Conservation (phyloP, 495 filamentous ascomycete species). For the Daldinia grandis region DNA sequence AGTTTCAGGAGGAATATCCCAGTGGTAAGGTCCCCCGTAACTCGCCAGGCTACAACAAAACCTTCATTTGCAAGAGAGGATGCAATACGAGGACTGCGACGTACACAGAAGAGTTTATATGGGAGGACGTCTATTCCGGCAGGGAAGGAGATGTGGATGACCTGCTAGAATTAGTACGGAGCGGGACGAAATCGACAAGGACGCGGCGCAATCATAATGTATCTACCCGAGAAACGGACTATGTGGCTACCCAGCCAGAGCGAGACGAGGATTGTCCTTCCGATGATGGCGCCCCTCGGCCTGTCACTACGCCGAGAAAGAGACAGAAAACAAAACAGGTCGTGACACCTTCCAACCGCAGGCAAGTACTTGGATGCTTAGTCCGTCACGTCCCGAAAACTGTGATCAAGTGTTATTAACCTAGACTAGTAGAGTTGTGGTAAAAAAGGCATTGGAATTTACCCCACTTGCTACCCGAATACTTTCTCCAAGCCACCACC, state of each 20-base stretch:
- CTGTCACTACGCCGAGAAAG: constrained; percentile 49
- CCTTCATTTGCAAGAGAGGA: constrained; percentile 88
- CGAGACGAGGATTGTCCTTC: constrained; percentile 50
- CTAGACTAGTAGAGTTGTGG: constrained; percentile 70
- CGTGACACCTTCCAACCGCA: constrained; percentile 44
- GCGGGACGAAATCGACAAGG: constrained; percentile 74
- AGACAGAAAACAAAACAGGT: constrained; percentile 45
- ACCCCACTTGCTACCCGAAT: constrained; percentile 90
- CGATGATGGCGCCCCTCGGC: constrained; percentile 55
- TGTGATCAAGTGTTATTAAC: constrained; percentile 66
- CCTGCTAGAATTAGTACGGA: constrained; percentile 71
- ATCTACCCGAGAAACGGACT: constrained; percentile 55
- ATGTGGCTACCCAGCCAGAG: constrained; percentile 48
- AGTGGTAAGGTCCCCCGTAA: constrained; percentile 76
- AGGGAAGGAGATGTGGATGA: constrained; percentile 65
- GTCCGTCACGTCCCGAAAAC: background rate
- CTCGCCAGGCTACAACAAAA: constrained; percentile 82
- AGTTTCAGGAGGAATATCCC: constrained; percentile 74
- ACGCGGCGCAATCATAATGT: constrained; percentile 55
- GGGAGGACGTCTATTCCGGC: constrained; percentile 83
- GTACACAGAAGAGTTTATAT: constrained; percentile 92
- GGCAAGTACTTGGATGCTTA: constrained; percentile 24
- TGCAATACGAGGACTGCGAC: constrained; percentile 86
- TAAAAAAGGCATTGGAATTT: constrained; percentile 94
- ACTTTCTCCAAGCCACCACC: constrained; percentile 77